Evolutionary conservation across 78 protist species (phyloP).

Genomic region (Pigoraptor vietnamica): DNA sequence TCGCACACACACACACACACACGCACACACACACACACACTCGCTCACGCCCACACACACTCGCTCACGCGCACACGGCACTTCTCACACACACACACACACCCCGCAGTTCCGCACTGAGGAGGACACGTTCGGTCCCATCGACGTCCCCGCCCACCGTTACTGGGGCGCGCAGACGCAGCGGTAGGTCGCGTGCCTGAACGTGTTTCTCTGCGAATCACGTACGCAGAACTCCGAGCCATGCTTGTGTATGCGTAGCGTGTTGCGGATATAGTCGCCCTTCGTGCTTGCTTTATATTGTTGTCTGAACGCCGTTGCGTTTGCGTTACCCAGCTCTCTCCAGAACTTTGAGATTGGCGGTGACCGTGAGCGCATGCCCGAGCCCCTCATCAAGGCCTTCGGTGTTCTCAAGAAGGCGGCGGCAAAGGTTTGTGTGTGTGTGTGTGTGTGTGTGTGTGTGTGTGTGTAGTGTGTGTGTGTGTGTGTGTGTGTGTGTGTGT

Average conservation of each 20-base stretch:
- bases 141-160: conserved; percentile 41
- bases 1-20: neutral
- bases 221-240: neutral
- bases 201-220: neutral
- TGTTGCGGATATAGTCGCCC: too few relatives aligned
- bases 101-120: conserved; percentile 34
- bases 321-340: conserved; percentile 39
- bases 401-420: conserved; percentile 72
- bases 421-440: conserved; percentile 43
- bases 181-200: conserved; percentile 23
- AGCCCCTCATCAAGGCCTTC: conserved; percentile 47
- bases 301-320: too few relatives aligned
- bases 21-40: neutral
- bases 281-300: too few relatives aligned
- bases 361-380: conserved; percentile 17
- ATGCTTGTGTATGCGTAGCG: too few relatives aligned
- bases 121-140: conserved; percentile 69
- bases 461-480: neutral
- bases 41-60: neutral
- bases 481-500: neutral
- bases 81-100: neutral
- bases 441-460: neutral
- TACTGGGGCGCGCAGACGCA: conserved; percentile 92
- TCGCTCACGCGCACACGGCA: neutral
- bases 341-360: conserved; percentile 76